Percentiles rank a stretch among this genome's conserved stretches.
These are phyloP conservation scores for Conringia planisiliqua DNA, from an alignment of 345 rosid species.

Conservation along the genomic window DNA sequence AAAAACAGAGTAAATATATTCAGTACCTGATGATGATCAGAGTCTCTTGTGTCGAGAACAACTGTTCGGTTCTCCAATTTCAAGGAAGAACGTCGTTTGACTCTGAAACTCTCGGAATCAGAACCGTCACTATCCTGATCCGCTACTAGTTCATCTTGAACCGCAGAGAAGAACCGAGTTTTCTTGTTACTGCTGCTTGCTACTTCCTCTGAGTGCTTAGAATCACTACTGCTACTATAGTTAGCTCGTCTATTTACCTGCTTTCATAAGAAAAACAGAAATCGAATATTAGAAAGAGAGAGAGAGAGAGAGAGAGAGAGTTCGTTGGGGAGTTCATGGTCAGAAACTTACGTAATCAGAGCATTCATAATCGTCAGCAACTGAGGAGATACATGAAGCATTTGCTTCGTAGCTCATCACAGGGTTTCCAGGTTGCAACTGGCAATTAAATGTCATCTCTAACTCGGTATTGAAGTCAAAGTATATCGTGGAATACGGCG, in stretches of 20 bases:
- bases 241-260: conserved; percentile 52
- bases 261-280: conserved; percentile 13
- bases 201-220: conserved; percentile 39
- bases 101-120: conserved; percentile 80
- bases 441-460: conserved; percentile 3
- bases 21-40: conserved; percentile 62
- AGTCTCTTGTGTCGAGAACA: conserved; percentile 39
- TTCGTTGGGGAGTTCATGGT: background rate
- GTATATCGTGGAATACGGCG: conserved; percentile 63
- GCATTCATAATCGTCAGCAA: conserved; percentile 40
- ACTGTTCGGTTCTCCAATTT: conserved; percentile 59
- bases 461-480: conserved; percentile 31
- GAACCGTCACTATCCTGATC: conserved; percentile 78
- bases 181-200: conserved; percentile 32
- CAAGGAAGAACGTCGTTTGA: conserved; percentile 75
- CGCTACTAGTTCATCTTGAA: conserved; percentile 35
- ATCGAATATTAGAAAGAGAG: background rate
- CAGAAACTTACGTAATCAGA: conserved; percentile 52
- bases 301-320: background rate
- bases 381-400: conserved; percentile 47
- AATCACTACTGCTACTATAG: conserved; percentile 40
- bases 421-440: conserved; percentile 19
- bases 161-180: conserved; percentile 33
- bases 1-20: background rate
- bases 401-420: conserved; percentile 35